These are phyloP conservation scores for Fraxinus dipetala DNA, from an alignment of 305 asterid species.

Conservation along the genomic window DNA sequence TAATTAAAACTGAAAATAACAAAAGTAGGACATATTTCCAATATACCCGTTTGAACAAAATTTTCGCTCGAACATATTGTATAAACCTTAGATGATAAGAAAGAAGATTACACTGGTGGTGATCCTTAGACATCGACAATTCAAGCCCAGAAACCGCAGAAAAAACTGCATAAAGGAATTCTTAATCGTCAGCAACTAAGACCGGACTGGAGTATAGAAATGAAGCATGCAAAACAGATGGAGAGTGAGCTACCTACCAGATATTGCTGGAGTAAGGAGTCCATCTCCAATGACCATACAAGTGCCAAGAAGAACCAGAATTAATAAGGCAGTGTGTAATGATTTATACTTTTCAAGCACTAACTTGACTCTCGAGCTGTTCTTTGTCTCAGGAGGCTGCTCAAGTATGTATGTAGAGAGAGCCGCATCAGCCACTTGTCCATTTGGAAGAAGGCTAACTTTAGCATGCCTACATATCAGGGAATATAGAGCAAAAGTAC, in stretches of 20 bases:
- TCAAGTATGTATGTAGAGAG: constrained; percentile 82
- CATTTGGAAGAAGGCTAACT: constrained; percentile 87
- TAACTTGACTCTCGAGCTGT: constrained; percentile 61
- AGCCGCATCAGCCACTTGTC: constrained; percentile 84
- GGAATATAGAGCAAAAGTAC: constrained; percentile 92
- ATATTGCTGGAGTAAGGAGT: constrained; percentile 86
- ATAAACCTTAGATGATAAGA: background rate
- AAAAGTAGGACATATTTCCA: background rate
- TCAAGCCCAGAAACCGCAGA: constrained; percentile 98
- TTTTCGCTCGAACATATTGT: background rate
- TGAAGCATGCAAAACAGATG: background rate
- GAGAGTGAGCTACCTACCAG: constrained; percentile 43
- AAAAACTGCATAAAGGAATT: constrained; percentile 50
- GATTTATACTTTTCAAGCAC: constrained; percentile 81
- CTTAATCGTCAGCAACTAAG: constrained; percentile 13
- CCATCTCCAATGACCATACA: constrained; percentile 99
- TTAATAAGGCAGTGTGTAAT: constrained; percentile 67
- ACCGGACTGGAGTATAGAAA: background rate
- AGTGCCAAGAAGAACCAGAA: constrained; percentile 88
- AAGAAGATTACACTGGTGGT: constrained; percentile 75
- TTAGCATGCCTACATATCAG: constrained; percentile 93
- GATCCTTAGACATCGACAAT: constrained; percentile 89
- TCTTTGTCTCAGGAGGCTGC: constrained; percentile 59
- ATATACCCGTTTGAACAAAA: background rate
- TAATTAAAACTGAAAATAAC: background rate